Percentiles rank a stretch among this genome's conserved stretches.
These are phyloP conservation scores for Fonsecaea multimorphosa DNA, from an alignment of 2,329 filamentous ascomycete species.

Conservation along the genomic window DNA sequence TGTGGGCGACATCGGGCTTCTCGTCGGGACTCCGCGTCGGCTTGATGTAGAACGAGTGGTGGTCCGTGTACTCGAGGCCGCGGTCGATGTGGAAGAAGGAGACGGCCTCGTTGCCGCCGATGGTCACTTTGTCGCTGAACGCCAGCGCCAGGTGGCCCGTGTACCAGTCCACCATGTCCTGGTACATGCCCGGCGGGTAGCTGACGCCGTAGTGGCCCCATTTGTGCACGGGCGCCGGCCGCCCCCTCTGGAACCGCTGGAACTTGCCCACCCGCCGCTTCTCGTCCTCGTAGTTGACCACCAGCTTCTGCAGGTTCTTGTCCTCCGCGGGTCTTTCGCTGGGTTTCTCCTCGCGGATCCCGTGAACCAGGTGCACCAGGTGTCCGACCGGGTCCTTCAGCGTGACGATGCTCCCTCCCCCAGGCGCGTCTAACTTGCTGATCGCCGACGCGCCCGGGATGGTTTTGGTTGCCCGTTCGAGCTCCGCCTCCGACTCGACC, in stretches of 20 bases:
- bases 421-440: constrained; percentile 43
- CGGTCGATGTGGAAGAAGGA: constrained; percentile 59
- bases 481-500: constrained; percentile 28
- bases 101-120: constrained; percentile 43
- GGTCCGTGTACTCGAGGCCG: constrained; percentile 54
- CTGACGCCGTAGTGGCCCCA: constrained; percentile 56
- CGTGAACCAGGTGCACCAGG: constrained; percentile 44
- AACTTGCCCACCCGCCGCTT: constrained; percentile 47
- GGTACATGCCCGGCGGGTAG: constrained; percentile 44
- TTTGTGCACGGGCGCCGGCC: constrained; percentile 57
- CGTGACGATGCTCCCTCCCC: constrained; percentile 34
- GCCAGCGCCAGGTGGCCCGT: constrained; percentile 50
- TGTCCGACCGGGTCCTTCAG: constrained; percentile 39
- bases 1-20: constrained; percentile 66
- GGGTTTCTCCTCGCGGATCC: constrained; percentile 38
- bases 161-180: constrained; percentile 40
- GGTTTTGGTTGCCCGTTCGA: constrained; percentile 30
- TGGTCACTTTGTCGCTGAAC: constrained; percentile 52
- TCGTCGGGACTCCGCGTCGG: constrained; percentile 26
- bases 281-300: constrained; percentile 46
- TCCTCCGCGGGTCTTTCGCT: neutral
- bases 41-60: constrained; percentile 57
- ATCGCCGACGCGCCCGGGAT: constrained; percentile 42
- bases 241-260: constrained; percentile 52
- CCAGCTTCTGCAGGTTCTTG: constrained; percentile 41